A percentile compares a stretch with the other conserved stretches of the same genome.
These are phyloP conservation scores for Cordyceps cicadae DNA, from an alignment of 2,329 filamentous ascomycete genomes.

Conservation along the genomic window DNA sequence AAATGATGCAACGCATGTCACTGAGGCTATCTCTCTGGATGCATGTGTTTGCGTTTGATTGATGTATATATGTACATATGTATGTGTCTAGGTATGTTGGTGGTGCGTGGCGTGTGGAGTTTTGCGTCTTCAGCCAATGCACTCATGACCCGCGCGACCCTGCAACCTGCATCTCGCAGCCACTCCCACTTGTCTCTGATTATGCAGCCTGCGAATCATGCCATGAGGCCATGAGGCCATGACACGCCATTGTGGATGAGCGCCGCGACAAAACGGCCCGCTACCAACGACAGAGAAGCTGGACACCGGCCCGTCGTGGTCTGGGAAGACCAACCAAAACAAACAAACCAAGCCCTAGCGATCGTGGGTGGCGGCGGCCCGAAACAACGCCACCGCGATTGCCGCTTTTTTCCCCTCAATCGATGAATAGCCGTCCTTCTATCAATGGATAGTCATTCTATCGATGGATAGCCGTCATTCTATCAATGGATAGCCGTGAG, in stretches of 20 bases:
- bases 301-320: not conserved
- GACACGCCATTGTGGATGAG: not conserved
- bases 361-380: not conserved
- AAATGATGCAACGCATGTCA: too few species aligned
- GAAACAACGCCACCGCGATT: not conserved
- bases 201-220: not conserved
- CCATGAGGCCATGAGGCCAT: not conserved
- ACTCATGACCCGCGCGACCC: too few species aligned
- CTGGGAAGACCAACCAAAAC: not conserved
- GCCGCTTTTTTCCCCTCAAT: not conserved
- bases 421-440: not conserved
- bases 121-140: not conserved
- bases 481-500: not conserved
- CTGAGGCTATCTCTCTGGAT: too few species aligned
- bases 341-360: not conserved
- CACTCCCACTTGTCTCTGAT: too few species aligned
- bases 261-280: not conserved
- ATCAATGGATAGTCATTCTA: too few species aligned
- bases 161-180: too few species aligned
- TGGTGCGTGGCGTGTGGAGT: not conserved
- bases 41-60: too few species aligned
- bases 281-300: not conserved
- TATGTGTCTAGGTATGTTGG: too few species aligned
- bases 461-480: not conserved
- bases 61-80: too few species aligned